These are phyloP conservation scores for Saposhnikovia divaricata DNA, from an alignment of 129 eudicot genomes.

Conservation along the genomic window DNA sequence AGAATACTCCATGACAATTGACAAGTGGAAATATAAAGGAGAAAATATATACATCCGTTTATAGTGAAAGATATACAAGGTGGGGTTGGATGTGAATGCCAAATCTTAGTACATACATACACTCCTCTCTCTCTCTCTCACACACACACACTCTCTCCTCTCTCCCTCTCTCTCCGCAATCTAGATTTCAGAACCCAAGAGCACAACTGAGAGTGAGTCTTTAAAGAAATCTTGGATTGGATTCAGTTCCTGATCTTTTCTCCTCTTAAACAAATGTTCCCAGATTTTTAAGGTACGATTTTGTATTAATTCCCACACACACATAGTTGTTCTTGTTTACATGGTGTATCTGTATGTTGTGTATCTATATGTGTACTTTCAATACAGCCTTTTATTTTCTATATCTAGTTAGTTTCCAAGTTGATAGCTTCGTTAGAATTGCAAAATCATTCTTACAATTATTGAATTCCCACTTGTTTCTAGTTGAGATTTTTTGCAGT, in stretches of 20 bases:
- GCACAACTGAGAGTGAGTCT: not conserved
- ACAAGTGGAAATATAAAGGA: conserved; percentile 1
- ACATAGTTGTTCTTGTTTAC: not conserved
- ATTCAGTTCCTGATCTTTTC: conserved; percentile 14
- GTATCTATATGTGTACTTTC: not conserved
- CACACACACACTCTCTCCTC: not conserved
- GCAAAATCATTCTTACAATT: conserved; percentile 4
- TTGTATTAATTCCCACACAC: not conserved
- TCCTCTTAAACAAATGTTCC: conserved; percentile 31
- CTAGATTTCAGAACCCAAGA: conserved; percentile 10
- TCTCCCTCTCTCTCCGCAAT: not conserved
- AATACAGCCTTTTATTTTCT: not conserved
- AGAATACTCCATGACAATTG: not conserved
- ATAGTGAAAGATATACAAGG: conserved; percentile 19
- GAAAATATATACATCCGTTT: not conserved
- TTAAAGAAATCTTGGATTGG: conserved; percentile 16
- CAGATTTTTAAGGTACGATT: conserved; percentile 45
- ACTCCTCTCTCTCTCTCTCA: conserved; percentile 40
- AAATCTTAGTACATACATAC: conserved; percentile 51
- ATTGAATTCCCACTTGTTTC: not conserved
- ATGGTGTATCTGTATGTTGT: not conserved
- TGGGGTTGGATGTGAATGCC: conserved; percentile 58
- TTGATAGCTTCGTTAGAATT: conserved; percentile 3
- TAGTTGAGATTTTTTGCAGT: not conserved
- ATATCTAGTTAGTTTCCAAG: conserved; percentile 12